These are phyloP conservation scores for Saccharomycopsis selenospora DNA, from an alignment of 805 yeast genomes.

Conservation along the genomic window DNA sequence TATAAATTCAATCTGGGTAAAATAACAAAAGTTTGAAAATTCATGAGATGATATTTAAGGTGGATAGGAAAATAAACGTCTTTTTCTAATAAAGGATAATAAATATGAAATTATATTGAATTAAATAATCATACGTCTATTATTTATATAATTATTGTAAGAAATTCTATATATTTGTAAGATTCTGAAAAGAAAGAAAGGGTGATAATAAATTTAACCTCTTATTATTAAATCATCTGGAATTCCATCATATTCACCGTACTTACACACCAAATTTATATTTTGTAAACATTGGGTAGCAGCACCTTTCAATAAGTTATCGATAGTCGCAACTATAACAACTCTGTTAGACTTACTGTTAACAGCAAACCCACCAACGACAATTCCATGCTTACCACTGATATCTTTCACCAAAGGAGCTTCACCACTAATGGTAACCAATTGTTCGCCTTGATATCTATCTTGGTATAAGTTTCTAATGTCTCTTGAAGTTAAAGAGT, in stretches of 20 bases:
- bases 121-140: too few species aligned
- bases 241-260: conserved; percentile 92
- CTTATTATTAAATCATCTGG: conserved; percentile 60
- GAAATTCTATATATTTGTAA: too few species aligned
- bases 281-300: conserved; percentile 98
- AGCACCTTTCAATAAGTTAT: conserved; percentile 94
- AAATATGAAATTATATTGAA: too few species aligned
- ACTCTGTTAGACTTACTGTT: conserved; percentile 83
- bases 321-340: conserved; percentile 91
- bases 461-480: conserved; percentile 81
- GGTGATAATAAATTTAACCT: conserved; percentile 34
- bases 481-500: conserved; percentile 67
- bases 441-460: conserved; percentile 77
- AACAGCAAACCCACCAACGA: conserved; percentile 93
- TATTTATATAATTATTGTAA: too few species aligned
- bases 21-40: too few species aligned
- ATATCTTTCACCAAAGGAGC: conserved; percentile 90
- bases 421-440: conserved; percentile 81
- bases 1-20: too few species aligned
- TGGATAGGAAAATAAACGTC: too few species aligned
- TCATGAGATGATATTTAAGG: too few species aligned
- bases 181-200: too few species aligned
- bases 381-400: conserved; percentile 90
- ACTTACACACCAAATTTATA: conserved; percentile 82
- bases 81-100: too few species aligned